Evolutionary conservation across 1,284 basidiomycete genomes (phyloP), one percentile per base, ranked within the genome.

Genomic region (Grifola frondosa): DNA sequence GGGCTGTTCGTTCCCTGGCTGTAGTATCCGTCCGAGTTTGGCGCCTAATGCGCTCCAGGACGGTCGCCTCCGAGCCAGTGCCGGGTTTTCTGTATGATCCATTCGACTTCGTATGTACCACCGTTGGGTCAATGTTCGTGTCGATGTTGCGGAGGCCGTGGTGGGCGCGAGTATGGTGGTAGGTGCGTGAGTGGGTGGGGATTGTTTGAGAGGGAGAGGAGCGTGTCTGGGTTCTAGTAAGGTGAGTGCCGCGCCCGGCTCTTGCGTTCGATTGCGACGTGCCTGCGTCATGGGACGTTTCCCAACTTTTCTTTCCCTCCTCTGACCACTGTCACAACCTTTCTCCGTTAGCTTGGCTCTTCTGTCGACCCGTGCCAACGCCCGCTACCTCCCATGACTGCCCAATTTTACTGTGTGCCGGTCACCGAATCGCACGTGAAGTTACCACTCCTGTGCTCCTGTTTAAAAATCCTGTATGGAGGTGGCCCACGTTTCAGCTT

Each of bases 241-340:
- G 36, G 28, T 39, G 44, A 16, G n/a, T 37, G 44, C 49, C 48
- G 47, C 32, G 49, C 39, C 44, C 47, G 50, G 47, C 47, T 49
- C 50, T 54, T 46, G 52, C 47, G 44, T 37, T 44, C 45, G 42
- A 47, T 48, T 49, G 48, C 50, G 48, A 20, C 29, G 49, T 51
- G 45, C 42, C 47, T 41, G 52, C 52, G 52, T 54, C 52, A 54
- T 54, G 52, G 42, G 52, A 49, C 49, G 47, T 46, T 32, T 37
- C 30, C 16, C 45, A 24, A 17, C 13, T 22, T 21, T 26, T 17
- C 42, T 26, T 36, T 25, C 26, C n/a, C 30, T 24, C 37, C 33
- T 24, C 28, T 16, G 20, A 32, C 15, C 33, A 33, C 44, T 5
- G 17, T 25, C 49, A 44, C 45, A 47, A 36, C 50, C 42, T 49